A percentile compares a stretch with the other conserved stretches of the same genome.
phyloP scores from a whole-genome alignment of 1,284 basidiomycete genomes.

The Omphalotus olearius region DNA sequence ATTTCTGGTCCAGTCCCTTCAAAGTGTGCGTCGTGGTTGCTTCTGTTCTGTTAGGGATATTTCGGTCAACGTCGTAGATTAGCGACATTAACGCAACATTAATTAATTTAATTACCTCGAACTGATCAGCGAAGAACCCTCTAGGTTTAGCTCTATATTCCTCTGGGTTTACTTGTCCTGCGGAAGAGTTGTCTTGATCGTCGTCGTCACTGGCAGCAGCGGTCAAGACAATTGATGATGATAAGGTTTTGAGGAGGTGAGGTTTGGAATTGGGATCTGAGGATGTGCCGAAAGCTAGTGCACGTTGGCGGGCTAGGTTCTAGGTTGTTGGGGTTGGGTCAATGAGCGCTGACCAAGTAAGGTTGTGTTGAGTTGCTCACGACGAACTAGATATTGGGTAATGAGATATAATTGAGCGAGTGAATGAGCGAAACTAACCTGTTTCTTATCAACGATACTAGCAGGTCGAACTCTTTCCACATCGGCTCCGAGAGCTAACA shows the following conservation, averaged over 20 bases:
- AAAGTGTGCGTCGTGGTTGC: conserved; percentile 90
- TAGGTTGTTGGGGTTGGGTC: conserved; percentile 26
- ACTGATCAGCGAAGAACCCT: conserved; percentile 93
- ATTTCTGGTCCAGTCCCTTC: conserved; percentile 94
- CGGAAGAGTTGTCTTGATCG: conserved; percentile 5
- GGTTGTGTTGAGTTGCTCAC: neutral
- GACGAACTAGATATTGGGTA: conserved; percentile 4
- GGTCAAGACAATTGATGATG: conserved; percentile 52
- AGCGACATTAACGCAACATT: too few relatives aligned
- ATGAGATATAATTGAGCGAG: neutral
- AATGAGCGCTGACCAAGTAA: neutral
- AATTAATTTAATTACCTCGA: conserved; percentile 54
- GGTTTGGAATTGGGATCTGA: conserved; percentile 25
- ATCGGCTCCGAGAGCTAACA: conserved; percentile 82
- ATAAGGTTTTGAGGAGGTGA: conserved; percentile 30
- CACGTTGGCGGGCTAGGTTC: conserved; percentile 81
- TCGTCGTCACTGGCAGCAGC: conserved; percentile 45
- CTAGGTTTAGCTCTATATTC: conserved; percentile 47
- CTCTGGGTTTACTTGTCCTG: conserved; percentile 31
- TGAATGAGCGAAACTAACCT: conserved; percentile 46
- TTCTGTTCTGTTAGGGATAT: conserved; percentile 72
- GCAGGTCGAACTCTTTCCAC: conserved; percentile 85
- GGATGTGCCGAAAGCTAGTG: conserved; percentile 66
- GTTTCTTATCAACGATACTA: conserved; percentile 92
- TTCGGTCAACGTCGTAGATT: too few relatives aligned